Evolutionary conservation across 352 stramenopile species (phyloP).

Genomic region (Globisporangium camurandrum): DNA sequence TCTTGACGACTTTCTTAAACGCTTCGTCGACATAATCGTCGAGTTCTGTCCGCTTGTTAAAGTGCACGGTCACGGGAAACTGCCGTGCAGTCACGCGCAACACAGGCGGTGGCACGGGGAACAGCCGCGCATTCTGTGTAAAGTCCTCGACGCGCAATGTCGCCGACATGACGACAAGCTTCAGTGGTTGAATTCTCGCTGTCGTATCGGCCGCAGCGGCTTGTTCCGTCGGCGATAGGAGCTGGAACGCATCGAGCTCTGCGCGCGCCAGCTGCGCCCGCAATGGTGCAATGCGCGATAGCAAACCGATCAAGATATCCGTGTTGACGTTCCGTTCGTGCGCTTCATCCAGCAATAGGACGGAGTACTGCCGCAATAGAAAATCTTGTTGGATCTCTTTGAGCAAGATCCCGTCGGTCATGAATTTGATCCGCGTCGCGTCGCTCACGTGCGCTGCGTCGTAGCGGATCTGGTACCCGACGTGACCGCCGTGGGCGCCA

Average conservation of each 20-base stretch:
- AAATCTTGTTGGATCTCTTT: constrained; percentile 92
- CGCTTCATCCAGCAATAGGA: constrained; percentile 91
- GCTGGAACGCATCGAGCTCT: constrained; percentile 46
- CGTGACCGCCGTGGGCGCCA: constrained; percentile 56
- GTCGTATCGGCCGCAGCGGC: too few relatives aligned
- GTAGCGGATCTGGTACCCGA: constrained; percentile 98
- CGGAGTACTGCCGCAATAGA: constrained; percentile 68
- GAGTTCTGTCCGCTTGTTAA: constrained; percentile 96
- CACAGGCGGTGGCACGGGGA: constrained; percentile 87
- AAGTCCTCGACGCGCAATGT: constrained; percentile 98
- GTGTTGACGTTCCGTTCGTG: constrained; percentile 97
- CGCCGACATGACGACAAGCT: constrained; percentile 96
- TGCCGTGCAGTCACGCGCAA: constrained; percentile 93
- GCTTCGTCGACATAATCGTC: constrained; percentile 94
- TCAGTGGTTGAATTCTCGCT: constrained; percentile 65
- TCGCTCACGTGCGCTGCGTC: constrained; percentile 90
- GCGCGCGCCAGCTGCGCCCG: constrained; percentile 82
- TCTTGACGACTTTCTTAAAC: constrained; percentile 95
- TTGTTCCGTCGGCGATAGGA: constrained; percentile 71
- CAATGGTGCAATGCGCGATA: constrained; percentile 92
- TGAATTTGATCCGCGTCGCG: constrained; percentile 96
- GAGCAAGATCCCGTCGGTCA: constrained; percentile 99
- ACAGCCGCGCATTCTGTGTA: constrained; percentile 91
- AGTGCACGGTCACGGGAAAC: constrained; percentile 97
- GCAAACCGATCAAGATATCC: constrained; percentile 94